phyloP scores from a whole-genome alignment of 768 basidiomycete genomes.

The Lyophyllum decastes region DNA sequence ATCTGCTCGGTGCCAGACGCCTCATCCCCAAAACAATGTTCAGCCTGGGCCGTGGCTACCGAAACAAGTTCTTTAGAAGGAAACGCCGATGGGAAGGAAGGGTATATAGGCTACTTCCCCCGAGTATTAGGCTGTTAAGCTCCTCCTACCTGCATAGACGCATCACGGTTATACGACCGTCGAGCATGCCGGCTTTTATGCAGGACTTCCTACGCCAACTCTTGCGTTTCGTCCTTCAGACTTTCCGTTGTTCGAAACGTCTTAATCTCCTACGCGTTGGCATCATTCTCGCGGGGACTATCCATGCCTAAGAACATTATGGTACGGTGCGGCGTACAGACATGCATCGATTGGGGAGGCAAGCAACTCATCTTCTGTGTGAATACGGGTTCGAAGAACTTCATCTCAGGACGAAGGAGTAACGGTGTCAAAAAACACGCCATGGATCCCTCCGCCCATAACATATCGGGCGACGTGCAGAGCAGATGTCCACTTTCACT shows the following conservation, averaged over 20 bases:
- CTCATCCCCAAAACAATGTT: not conserved
- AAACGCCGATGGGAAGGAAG: not conserved
- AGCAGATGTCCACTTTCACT: no score
- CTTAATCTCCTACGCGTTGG: conserved; percentile 27
- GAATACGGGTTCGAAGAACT: no score
- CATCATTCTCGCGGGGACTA: conserved; percentile 21
- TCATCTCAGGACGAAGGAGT: no score
- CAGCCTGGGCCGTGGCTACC: not conserved
- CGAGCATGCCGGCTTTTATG: not conserved
- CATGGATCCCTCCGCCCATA: no score
- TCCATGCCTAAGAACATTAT: conserved; percentile 2
- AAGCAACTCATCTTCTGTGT: not conserved
- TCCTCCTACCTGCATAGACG: not conserved
- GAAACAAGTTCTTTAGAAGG: not conserved
- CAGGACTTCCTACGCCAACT: conserved; percentile 13
- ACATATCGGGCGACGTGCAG: no score
- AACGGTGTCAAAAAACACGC: no score
- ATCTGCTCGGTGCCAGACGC: not conserved
- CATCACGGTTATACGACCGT: not conserved
- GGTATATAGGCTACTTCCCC: not conserved
- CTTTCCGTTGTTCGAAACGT: conserved; percentile 27
- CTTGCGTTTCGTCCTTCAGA: conserved; percentile 28
- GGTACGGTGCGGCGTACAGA: not conserved
- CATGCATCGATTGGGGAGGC: not conserved
- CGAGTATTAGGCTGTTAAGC: not conserved